phyloP scores from a whole-genome alignment of 805 yeast species.

The Lachancea kluyveri region DNA sequence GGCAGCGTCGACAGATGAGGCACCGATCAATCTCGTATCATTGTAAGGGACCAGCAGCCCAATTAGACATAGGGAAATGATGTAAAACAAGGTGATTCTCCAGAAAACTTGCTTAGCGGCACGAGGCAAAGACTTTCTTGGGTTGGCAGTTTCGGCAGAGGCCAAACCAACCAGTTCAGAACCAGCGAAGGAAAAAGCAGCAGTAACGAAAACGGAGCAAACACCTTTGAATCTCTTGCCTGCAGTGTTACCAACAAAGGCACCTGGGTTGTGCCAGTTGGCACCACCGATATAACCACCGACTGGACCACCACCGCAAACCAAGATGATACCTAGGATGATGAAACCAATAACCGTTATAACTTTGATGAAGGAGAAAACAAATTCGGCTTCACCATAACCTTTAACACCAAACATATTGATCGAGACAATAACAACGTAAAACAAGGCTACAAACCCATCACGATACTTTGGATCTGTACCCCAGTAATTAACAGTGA shows the following conservation, averaged over 20 bases:
- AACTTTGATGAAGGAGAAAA: slow-evolving; percentile 44
- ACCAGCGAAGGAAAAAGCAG: slow-evolving; percentile 50
- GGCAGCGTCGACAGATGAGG: slow-evolving; percentile 48
- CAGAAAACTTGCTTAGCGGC: slow-evolving; percentile 53
- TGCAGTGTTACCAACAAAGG: slow-evolving; percentile 42
- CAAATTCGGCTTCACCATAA: slow-evolving; percentile 50
- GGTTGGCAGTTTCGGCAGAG: slow-evolving; percentile 43
- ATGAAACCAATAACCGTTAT: slow-evolving; percentile 46
- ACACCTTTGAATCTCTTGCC: slow-evolving; percentile 39
- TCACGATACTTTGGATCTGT: slow-evolving; percentile 40
- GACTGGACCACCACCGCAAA: slow-evolving; percentile 44
- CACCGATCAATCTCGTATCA: slow-evolving; percentile 38
- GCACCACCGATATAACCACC: slow-evolving; percentile 39
- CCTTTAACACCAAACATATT: slow-evolving; percentile 50
- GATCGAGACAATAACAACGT: slow-evolving; percentile 40
- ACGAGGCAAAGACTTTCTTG: slow-evolving; percentile 42
- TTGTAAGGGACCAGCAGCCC: slow-evolving; percentile 51
- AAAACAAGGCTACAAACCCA: slow-evolving; percentile 45
- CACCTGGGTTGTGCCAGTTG: slow-evolving; percentile 52
- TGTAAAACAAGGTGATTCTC: slow-evolving; percentile 45
- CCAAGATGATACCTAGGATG: slow-evolving; percentile 44
- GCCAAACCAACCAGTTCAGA: slow-evolving; percentile 48
- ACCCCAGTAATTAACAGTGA: slow-evolving; percentile 48
- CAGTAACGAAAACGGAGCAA: slow-evolving; percentile 48
- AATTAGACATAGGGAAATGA: slow-evolving; percentile 38